Evolutionary conservation across 495 filamentous ascomycete genomes (phyloP), one percentile per base, ranked within the genome.

Genomic region (Xylaria acuta): DNA sequence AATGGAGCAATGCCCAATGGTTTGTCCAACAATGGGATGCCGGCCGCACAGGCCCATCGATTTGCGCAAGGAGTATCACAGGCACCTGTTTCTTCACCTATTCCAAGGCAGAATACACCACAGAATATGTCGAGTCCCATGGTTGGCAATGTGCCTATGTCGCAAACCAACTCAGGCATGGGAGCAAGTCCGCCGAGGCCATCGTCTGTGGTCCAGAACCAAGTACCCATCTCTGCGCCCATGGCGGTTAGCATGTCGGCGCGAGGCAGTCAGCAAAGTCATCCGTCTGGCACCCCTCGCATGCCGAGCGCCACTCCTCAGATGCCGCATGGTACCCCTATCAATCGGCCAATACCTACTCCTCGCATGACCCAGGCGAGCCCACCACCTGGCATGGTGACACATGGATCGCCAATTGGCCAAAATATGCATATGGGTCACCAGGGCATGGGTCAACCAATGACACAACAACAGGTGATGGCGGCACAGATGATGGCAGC

Each of bases 221-320:
- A 91, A 41, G 88, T 89, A 58, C 86, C 88, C 0, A 90, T 89
- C 80, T 81, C 83, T 2, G 87, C 79, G 1, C 86, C 91, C 30
- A 90, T 91, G 84, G 84, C 89, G 18, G 86, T 90, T 69, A 88
- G 85, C 56, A 97, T 97, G 93, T 90, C 86, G 12, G 86, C 91
- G 30, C 90, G 93, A 45, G 85, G 88, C 69, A 97, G 94, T 77
- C 93, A 97, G 75, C 93, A 95, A 78, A 90, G 92, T 71, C 88
- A 90, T 67, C 84, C 85, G 3, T 90, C 92, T 45, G 91, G 91
- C 16, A 98, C 95, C 7, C 95, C 95, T 6, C 90, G 93, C 72
- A 91, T 97, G 86, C 86, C 88, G 12, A 92, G 90, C 69, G 88
- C 90, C 25, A 97, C 94, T 0, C 94, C 94, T 18, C 92, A 90